Conservation (phyloP, 306 rosid species). For the Castanopsis chinensis region DNA sequence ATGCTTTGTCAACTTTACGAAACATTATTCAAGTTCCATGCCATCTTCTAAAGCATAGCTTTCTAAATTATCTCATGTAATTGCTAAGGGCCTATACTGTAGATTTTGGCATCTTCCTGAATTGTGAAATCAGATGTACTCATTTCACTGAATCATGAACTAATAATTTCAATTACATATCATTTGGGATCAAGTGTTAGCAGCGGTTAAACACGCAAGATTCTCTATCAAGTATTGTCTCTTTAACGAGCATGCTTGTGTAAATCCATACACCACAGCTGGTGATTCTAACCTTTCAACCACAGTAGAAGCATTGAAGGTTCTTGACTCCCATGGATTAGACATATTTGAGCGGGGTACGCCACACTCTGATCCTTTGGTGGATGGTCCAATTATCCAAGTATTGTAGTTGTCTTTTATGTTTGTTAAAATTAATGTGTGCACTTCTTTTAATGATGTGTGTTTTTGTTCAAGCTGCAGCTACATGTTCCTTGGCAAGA, state of each 20-base stretch:
- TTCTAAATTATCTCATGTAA: not conserved
- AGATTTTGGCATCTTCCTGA: not conserved
- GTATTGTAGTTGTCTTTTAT: constrained; percentile 31
- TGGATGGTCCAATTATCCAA: constrained; percentile 98
- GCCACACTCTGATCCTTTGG: constrained; percentile 92
- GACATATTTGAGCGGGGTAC: constrained; percentile 88
- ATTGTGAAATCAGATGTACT: not conserved
- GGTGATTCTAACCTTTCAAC: constrained; percentile 94
- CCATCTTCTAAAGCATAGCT: not conserved
- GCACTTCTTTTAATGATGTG: constrained; percentile 20
- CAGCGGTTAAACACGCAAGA: not conserved
- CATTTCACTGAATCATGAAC: not conserved
- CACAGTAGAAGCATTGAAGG: constrained; percentile 83
- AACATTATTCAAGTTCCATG: not conserved
- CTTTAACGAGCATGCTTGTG: constrained; percentile 23
- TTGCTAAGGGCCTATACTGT: not conserved
- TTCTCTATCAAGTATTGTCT: constrained; percentile 5
- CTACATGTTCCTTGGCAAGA: constrained; percentile 75
- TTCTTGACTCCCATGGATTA: constrained; percentile 76
- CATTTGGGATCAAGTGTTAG: not conserved
- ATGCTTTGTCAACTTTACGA: too few relatives aligned
- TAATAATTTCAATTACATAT: not conserved
- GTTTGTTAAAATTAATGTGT: not conserved
- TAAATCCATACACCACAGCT: constrained; percentile 75
- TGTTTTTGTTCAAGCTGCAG: constrained; percentile 67